A percentile compares a stretch with the other conserved stretches of the same genome.
phyloP scores from a whole-genome alignment of 805 yeast genomes.

The Metschnikowia chrysomelidarum region DNA sequence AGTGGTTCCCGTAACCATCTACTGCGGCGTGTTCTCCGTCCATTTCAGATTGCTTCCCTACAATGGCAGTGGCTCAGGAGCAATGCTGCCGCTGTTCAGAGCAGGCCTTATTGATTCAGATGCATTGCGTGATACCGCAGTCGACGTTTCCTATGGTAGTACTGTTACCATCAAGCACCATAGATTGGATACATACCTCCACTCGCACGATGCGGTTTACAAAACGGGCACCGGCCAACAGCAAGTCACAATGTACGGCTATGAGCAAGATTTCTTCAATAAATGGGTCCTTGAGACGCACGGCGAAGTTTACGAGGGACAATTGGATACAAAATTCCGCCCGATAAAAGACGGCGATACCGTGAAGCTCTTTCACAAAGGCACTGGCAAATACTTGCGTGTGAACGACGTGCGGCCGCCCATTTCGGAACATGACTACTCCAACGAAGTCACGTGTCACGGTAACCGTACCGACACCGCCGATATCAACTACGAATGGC shows the following conservation, averaged over 20 bases:
- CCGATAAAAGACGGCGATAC: slow-evolving; percentile 52
- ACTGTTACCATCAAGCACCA: slow-evolving; percentile 69
- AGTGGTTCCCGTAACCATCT: slow-evolving; percentile 56
- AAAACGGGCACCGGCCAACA: slow-evolving; percentile 69
- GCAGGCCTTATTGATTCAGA: slow-evolving; percentile 48
- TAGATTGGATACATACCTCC: slow-evolving; percentile 72
- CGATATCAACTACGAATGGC: slow-evolving; percentile 69
- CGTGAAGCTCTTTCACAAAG: slow-evolving; percentile 67
- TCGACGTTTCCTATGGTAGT: slow-evolving; percentile 72
- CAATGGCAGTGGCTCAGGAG: slow-evolving; percentile 59
- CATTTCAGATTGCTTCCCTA: slow-evolving; percentile 50
- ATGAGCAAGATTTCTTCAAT: slow-evolving; percentile 58
- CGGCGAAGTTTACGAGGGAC: slow-evolving; percentile 36
- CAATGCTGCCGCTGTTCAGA: slow-evolving; percentile 68
- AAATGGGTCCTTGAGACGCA: slow-evolving; percentile 66
- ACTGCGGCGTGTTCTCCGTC: slow-evolving; percentile 52
- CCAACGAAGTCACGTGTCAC: slow-evolving; percentile 74
- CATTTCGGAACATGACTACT: slow-evolving; percentile 85
- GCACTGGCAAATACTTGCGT: slow-evolving; percentile 65
- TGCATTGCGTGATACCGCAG: slow-evolving; percentile 42
- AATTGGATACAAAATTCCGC: slow-evolving; percentile 32
- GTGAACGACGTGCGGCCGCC: slow-evolving; percentile 81
- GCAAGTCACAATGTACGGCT: slow-evolving; percentile 72
- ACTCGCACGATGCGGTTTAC: slow-evolving; percentile 67
- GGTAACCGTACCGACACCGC: slow-evolving; percentile 59